These are phyloP conservation scores for Agrocybe praecox DNA, from an alignment of 768 basidiomycete species.

Conservation along the genomic window DNA sequence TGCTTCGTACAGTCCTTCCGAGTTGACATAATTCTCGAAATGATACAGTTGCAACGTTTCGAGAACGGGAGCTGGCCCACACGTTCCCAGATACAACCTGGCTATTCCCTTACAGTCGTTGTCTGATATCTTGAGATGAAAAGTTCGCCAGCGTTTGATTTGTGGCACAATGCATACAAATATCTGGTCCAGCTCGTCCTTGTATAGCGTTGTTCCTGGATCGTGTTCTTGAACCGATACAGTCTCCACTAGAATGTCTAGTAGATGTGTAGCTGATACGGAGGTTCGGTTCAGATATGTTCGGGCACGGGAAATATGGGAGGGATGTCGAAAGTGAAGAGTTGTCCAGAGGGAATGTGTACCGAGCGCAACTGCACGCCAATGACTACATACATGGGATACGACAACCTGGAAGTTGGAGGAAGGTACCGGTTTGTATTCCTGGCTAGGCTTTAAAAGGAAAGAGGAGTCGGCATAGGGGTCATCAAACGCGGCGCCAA, in stretches of 20 bases:
- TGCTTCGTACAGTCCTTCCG: conserved; percentile 53
- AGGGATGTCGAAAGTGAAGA: conserved; percentile 52
- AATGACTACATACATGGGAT: conserved; percentile 60
- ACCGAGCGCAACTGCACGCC: conserved; percentile 56
- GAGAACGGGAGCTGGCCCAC: conserved; percentile 56
- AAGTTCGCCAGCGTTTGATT: conserved; percentile 57
- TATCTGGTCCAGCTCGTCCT: conserved; percentile 47
- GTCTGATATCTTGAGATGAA: conserved; percentile 61
- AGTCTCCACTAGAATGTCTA: conserved; percentile 63
- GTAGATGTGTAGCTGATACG: conserved; percentile 24
- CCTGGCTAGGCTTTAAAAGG: conserved; percentile 49
- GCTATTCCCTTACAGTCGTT: conserved; percentile 59
- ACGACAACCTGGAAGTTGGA: conserved; percentile 55
- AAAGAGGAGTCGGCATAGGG: conserved; percentile 50
- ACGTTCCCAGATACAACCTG: conserved; percentile 48
- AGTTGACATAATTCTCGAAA: conserved; percentile 56
- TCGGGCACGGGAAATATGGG: conserved; percentile 50
- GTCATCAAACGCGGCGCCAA: conserved; percentile 49
- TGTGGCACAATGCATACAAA: conserved; percentile 47
- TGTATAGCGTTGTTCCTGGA: conserved; percentile 53
- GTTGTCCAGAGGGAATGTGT: conserved; percentile 57
- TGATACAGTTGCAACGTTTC: conserved; percentile 67
- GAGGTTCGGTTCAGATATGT: conserved; percentile 44
- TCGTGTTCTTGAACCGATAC: conserved; percentile 50
- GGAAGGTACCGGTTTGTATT: conserved; percentile 39